Evolutionary conservation across 805 yeast genomes (phyloP).

Genomic region (Ogataea ganodermae): DNA sequence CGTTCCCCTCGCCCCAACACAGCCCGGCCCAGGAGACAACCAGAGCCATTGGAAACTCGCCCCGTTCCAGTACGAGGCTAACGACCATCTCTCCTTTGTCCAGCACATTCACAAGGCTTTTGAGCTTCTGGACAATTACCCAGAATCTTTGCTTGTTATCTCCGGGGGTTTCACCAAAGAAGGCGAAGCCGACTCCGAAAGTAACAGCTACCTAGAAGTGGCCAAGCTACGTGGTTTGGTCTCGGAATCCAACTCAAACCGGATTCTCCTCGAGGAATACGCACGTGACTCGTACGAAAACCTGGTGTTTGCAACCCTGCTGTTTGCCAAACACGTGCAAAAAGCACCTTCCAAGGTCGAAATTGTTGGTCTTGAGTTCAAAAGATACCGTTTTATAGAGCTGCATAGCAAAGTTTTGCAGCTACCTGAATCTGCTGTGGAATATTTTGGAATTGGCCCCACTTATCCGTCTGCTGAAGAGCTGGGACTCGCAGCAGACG

Average conservation of each 20-base stretch:
- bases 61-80: constrained; percentile 66
- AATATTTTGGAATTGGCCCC: constrained; percentile 63
- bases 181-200: constrained; percentile 51
- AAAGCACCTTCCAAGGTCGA: constrained; percentile 37
- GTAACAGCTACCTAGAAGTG: constrained; percentile 56
- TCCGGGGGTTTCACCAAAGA: constrained; percentile 73
- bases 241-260: constrained; percentile 7
- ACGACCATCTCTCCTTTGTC: constrained; percentile 66
- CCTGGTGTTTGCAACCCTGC: constrained; percentile 58
- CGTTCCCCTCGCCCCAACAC: constrained; percentile 1
- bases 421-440: constrained; percentile 38
- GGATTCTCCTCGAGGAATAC: constrained; percentile 60
- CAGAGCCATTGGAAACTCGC: constrained; percentile 66
- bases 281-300: constrained; percentile 84
- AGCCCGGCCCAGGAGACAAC: constrained; percentile 44
- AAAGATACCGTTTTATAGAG: constrained; percentile 56
- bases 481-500: constrained; percentile 6
- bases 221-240: constrained; percentile 38
- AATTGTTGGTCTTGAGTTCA: constrained; percentile 76
- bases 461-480: constrained; percentile 35
- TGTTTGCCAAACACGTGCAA: constrained; percentile 46
- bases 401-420: constrained; percentile 56
- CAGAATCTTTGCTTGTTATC: constrained; percentile 25
- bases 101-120: constrained; percentile 58
- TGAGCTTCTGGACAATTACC: constrained; percentile 32